Base-by-base conservation (phyloP, 192 early-diverging fungal genomes). In the Coemansia furcata region DNA sequence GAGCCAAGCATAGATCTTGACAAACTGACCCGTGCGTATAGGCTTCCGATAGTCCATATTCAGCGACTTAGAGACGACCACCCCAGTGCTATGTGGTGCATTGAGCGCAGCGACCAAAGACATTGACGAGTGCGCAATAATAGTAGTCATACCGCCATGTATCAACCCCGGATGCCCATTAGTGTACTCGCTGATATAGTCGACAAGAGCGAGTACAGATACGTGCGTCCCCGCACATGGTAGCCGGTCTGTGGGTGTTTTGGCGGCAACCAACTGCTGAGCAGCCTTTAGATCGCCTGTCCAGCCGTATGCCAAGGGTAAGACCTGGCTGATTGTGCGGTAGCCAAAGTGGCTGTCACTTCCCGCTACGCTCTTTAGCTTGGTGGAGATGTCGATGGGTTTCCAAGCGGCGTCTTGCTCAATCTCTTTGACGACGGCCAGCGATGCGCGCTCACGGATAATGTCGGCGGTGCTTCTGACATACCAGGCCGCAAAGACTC, bases 31-130 rank as follows among this genome's bases (percentile, higher is more conserved):
- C 2, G 73, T 69, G 54, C 60, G 60, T 32, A 81, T 73, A 29
- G 78, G 78, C 29, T 39, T 69, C 26, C 78, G 70, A 40, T 76
- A 81, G 66, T 81, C 78, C 78, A 81, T 81, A 55, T 76, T 81
- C 26, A 81, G 62, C 60, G 78, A 62, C n/a, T 21, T 32, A 36
- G 67, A 47, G 4, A 58, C 59, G 10, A 81, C 49, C 10, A 30
- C 42, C 19, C 61, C 29, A 67, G 46, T 30, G 30, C 50, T 52
- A 26, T 26, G 3, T 11, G 69, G 63, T 2, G 65, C 59, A 47
- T 81, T 81, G 47, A 73, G 58, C 23, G 71, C 78, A 21, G 73
- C 78, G 7, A 65, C 66, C 38, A 81, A 61, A 6, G 67, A 65
- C 73, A 70, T 66, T 8, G 64, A 60, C 21, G 78, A 73, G 57